Conservation (phyloP, 2,329 filamentous ascomycete genomes). For the Trichoderma citrinoviride region DNA sequence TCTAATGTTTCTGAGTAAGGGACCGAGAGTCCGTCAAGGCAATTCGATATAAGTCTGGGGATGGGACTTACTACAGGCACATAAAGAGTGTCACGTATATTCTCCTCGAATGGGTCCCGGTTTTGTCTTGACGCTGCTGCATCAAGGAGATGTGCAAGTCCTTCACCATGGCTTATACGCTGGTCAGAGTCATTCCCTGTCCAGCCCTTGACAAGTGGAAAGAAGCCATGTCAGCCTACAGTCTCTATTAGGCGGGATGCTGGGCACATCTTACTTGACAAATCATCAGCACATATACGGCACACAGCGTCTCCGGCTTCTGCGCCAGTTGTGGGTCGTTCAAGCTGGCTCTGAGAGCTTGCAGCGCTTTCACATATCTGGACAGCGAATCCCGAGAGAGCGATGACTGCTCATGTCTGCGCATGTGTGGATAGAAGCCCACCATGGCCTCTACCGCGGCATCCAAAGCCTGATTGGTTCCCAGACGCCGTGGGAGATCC, state of each 20-base stretch:
- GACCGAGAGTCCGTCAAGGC: background rate
- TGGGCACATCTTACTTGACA: slow-evolving; percentile 32
- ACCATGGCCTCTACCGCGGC: slow-evolving; percentile 35
- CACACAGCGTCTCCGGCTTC: slow-evolving; percentile 37
- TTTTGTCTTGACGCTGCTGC: slow-evolving; percentile 28
- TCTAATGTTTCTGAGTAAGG: slow-evolving; percentile 23
- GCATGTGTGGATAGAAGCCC: slow-evolving; percentile 28
- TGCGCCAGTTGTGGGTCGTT: slow-evolving; percentile 30
- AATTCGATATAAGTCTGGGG: background rate
- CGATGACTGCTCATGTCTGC: slow-evolving; percentile 26
- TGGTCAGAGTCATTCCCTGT: slow-evolving; percentile 30
- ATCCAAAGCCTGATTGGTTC: slow-evolving; percentile 46
- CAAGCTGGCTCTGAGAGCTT: slow-evolving; percentile 29
- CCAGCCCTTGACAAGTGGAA: slow-evolving; percentile 31
- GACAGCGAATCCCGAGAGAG: slow-evolving; percentile 25
- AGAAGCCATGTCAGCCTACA: background rate
- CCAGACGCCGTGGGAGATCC: slow-evolving; percentile 46
- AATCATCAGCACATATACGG: slow-evolving; percentile 40
- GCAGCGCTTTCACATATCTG: slow-evolving; percentile 35
- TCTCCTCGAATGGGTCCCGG: slow-evolving; percentile 30
- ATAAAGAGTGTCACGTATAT: slow-evolving; percentile 33
- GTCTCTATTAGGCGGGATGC: background rate
- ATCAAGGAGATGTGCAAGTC: slow-evolving; percentile 34
- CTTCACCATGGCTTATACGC: slow-evolving; percentile 33
- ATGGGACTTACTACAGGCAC: slow-evolving; percentile 33